phyloP scores from a whole-genome alignment of 495 filamentous ascomycete genomes.

The Diplogelasinospora grovesii region DNA sequence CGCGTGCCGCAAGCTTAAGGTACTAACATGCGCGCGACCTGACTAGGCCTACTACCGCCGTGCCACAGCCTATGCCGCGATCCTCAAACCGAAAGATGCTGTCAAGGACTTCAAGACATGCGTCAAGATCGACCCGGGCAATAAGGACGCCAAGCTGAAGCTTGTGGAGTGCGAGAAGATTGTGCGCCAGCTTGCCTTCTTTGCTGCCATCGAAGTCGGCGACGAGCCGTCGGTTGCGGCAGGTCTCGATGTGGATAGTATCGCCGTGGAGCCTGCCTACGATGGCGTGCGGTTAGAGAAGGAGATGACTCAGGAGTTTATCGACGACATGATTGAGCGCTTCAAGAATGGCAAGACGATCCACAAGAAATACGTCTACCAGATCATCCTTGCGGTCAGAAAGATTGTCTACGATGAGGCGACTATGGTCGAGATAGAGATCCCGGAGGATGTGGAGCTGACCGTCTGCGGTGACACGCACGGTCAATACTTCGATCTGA shows the following conservation, averaged over 20 bases:
- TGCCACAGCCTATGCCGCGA: slow-evolving; percentile 83
- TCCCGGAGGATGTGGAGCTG: slow-evolving; percentile 66
- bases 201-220: slow-evolving; percentile 87
- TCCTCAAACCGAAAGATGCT: slow-evolving; percentile 78
- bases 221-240: slow-evolving; percentile 88
- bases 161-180: slow-evolving; percentile 88
- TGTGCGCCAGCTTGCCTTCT: slow-evolving; percentile 81
- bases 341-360: slow-evolving; percentile 96
- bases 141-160: slow-evolving; percentile 86
- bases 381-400: slow-evolving; percentile 85
- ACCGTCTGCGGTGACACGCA: slow-evolving; percentile 98
- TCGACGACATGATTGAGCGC: slow-evolving; percentile 90
- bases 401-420: slow-evolving; percentile 86
- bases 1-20: too few relatives aligned
- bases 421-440: slow-evolving; percentile 93
- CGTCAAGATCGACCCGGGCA: slow-evolving; percentile 74
- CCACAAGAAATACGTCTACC: slow-evolving; percentile 93
- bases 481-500: slow-evolving; percentile 95
- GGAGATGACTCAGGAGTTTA: slow-evolving; percentile 92
- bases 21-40: neutral
- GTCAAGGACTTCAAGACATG: slow-evolving; percentile 89
- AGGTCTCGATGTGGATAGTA: slow-evolving; percentile 78
- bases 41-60: slow-evolving; percentile 87
- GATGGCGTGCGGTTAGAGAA: slow-evolving; percentile 73
- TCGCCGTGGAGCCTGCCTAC: slow-evolving; percentile 74